Base-by-base conservation (phyloP, 2,329 filamentous ascomycete genomes). In the Fusarium sp. region DNA sequence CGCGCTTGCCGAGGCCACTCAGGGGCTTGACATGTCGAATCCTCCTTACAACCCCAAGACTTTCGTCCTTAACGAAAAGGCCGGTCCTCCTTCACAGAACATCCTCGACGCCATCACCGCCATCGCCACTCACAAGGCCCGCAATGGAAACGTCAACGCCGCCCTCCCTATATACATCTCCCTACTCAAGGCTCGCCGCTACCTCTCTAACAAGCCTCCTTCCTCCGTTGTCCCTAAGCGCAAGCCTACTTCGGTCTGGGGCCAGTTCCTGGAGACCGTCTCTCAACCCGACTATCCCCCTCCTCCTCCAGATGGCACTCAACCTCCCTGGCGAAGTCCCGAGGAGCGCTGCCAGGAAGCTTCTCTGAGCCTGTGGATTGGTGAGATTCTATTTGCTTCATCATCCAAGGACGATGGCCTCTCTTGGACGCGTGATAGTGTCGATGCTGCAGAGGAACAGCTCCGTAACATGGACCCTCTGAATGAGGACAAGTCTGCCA, bases 81-180 rank as follows among this genome's bases (percentile, higher is more conserved):
- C 88, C 22, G 85, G 85, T 0, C 79, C 85, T 2, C 89, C 93
- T 0, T 94, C 93, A 0, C 86, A 89, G 7, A 98, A 98, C 78
- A 82, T 98, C 2, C 86, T 98, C 50, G 88, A 88, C 27, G 89
- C 93, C 4, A 89, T 94, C 41, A 98, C 95, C 0, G 92, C 93
- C 14, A 86, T 97, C 2, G 95, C 93, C 5, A 92, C 92, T 16
- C 93, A 97, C 83, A 90, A 92, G 75, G 96, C 95, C 8, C 88
- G 91, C 52, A 88, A 86, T 65, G 92, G 90, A 20, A 89, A 95
- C 74, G 80, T 95, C 20, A 83, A 90, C 8, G 84, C 87, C 5
- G 94, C 96, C 2, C 88, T 98, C 2, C 94, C 96, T 3, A 94
- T 97, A 61, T 93, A 97, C 78, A 88, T 97, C 45, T 97, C 95